These are phyloP conservation scores for Coprinopsis strossmayeri DNA, from an alignment of 768 basidiomycete species.

Conservation along the genomic window DNA sequence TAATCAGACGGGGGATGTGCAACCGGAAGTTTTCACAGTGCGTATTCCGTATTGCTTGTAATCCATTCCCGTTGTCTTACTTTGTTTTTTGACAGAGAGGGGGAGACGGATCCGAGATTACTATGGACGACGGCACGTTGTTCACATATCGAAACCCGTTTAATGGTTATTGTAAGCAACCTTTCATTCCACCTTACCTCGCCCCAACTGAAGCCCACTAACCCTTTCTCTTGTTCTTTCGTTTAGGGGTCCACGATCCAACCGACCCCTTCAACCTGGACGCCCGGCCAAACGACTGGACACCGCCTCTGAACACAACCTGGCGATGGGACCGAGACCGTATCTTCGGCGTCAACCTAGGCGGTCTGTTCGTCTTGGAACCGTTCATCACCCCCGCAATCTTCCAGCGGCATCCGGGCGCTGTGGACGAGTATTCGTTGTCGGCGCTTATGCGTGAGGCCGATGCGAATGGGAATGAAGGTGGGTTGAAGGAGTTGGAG, in stretches of 20 bases:
- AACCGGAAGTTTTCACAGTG: not conserved
- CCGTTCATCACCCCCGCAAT: conserved; percentile 66
- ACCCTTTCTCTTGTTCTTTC: too few relatives aligned
- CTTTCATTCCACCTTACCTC: not conserved
- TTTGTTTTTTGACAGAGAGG: not conserved
- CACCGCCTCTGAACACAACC: conserved; percentile 58
- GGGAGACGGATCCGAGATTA: not conserved
- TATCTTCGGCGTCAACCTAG: conserved; percentile 71
- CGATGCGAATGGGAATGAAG: conserved; percentile 45
- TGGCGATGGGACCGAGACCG: conserved; percentile 61
- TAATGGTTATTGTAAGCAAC: not conserved
- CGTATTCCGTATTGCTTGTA: not conserved
- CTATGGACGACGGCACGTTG: not conserved
- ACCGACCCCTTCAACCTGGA: conserved; percentile 65
- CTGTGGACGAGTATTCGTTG: conserved; percentile 64
- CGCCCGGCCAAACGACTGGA: conserved; percentile 67
- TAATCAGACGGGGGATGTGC: too few relatives aligned
- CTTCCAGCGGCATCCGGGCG: conserved; percentile 50
- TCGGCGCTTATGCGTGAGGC: conserved; percentile 59
- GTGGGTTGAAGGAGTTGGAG: conserved; percentile 58
- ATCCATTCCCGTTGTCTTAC: not conserved
- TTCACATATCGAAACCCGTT: not conserved
- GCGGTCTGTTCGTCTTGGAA: conserved; percentile 70
- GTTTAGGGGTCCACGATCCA: too few relatives aligned
- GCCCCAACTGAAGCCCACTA: too few relatives aligned